These are phyloP conservation scores for Parmelia sp. DNA, from an alignment of 495 filamentous ascomycete genomes.

Conservation along the genomic window DNA sequence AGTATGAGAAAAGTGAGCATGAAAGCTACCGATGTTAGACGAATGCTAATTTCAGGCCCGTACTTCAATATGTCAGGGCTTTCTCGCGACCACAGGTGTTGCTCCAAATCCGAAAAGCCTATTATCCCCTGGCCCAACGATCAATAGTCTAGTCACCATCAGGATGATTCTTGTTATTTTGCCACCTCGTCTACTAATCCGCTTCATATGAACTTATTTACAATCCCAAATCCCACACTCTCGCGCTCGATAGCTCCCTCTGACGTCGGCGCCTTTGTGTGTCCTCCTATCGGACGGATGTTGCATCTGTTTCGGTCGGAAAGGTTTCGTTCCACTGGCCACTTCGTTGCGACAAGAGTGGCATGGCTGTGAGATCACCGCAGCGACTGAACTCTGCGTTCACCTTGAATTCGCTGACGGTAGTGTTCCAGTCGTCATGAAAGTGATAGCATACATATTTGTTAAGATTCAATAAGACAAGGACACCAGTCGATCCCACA, in stretches of 20 bases:
- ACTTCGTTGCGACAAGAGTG: not conserved
- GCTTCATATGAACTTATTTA: not conserved
- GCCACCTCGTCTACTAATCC: not conserved
- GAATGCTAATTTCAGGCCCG: too few species aligned
- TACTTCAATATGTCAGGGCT: too few species aligned
- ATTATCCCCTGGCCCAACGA: too few species aligned
- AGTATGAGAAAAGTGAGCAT: too few species aligned
- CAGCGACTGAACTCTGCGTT: not conserved
- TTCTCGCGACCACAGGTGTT: too few species aligned
- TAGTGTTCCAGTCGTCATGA: not conserved
- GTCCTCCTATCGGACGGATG: not conserved
- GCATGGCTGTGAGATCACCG: not conserved
- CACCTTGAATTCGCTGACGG: too few species aligned
- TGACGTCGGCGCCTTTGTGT: not conserved
- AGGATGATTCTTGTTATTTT: not conserved
- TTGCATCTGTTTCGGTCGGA: not conserved
- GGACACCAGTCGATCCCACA: slow-evolving; percentile 1
- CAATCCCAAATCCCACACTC: not conserved
- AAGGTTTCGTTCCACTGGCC: not conserved
- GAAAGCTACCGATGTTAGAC: too few species aligned
- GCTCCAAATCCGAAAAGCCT: too few species aligned
- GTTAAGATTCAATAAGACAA: not conserved
- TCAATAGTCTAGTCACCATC: not conserved
- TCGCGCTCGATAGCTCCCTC: not conserved
- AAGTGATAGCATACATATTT: not conserved